Evolutionary conservation across 805 yeast species (phyloP), one percentile per base, ranked within the genome.

Genomic region (Kodamaea hsintzibuensis): DNA sequence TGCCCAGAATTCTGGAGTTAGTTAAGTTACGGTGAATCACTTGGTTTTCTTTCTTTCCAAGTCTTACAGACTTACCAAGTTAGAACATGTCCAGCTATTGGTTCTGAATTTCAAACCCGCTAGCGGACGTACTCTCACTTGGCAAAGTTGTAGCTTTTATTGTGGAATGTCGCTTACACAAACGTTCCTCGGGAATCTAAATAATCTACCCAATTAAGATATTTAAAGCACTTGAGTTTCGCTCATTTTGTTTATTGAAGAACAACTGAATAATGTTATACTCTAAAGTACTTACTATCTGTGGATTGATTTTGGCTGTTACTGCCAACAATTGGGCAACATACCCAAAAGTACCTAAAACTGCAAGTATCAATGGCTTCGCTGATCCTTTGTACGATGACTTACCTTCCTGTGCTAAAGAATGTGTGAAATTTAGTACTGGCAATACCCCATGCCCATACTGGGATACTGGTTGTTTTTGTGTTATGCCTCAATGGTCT

Each of bases 391-490:
- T 78, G 50, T 69, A 66, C 53, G 60, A 58, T 25, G 51, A 58
- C 6, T 62, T 78, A 27, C 82, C 82, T 27, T 47, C 60, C 1
- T 79, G 82, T 64, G 82, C 82, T 39, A 55, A 64, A 51, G 57
- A 64, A 3, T 78, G 82, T 64, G 79, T 73, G 14, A 62, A 72
- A 48, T 57, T 62, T 39, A 61, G 67, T 25, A 69, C 74, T 10
- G 64, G 67, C 37, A 76, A 71, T 50, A 79, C 82, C 5, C 82
- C 82, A 18, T 78, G 82, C 58, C 82, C 82, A 46, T 76, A 78
- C 62, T 78, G 81, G 81, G 82, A 78, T 58, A 75, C 81, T 27
- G 82, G 82, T 7, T 78, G 82, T 56, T 68, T 78, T 48, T 78
- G 82, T 61, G 78, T 77, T 30, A 76, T 78, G 79, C 76, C 80